Percentiles rank a stretch among this genome's conserved stretches.
Conservation (phyloP, 192 early-diverging fungal genomes). For the Dispira simplex region DNA sequence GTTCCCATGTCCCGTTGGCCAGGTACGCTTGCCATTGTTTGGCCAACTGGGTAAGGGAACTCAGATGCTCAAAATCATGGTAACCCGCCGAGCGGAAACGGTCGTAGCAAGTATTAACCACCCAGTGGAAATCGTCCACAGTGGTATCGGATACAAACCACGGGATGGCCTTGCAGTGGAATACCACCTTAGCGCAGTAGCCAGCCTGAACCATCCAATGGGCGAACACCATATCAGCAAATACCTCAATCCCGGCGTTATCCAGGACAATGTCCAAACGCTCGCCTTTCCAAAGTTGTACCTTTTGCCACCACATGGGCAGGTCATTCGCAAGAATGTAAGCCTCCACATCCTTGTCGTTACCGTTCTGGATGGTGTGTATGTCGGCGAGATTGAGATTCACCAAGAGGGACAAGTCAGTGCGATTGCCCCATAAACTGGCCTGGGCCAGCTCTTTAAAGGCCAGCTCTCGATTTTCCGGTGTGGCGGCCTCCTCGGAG, state of each 20-base stretch:
- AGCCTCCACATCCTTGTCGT: conserved; percentile 25
- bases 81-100: conserved; percentile 21
- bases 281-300: conserved; percentile 29
- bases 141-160: conserved; percentile 98
- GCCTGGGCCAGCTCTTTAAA: conserved; percentile 59
- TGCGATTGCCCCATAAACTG: conserved; percentile 83
- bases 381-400: conserved; percentile 50
- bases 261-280: conserved; percentile 80
- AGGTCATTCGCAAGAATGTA: conserved; percentile 60
- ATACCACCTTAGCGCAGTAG: conserved; percentile 46
- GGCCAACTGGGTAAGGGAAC: conserved; percentile 32
- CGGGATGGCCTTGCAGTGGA: conserved; percentile 78
- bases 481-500: conserved; percentile 12
- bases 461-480: conserved; percentile 20
- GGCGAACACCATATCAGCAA: conserved; percentile 73
- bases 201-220: conserved; percentile 61
- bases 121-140: conserved; percentile 59
- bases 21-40: conserved; percentile 52
- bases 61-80: conserved; percentile 12
- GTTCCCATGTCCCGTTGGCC: conserved; percentile 37
- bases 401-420: conserved; percentile 64
- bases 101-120: conserved; percentile 26
- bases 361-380: conserved; percentile 48
- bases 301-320: conserved; percentile 35
- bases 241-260: conserved; percentile 89